phyloP scores from a whole-genome alignment of 2,329 filamentous ascomycete genomes.

The Cladorrhinum sp. region DNA sequence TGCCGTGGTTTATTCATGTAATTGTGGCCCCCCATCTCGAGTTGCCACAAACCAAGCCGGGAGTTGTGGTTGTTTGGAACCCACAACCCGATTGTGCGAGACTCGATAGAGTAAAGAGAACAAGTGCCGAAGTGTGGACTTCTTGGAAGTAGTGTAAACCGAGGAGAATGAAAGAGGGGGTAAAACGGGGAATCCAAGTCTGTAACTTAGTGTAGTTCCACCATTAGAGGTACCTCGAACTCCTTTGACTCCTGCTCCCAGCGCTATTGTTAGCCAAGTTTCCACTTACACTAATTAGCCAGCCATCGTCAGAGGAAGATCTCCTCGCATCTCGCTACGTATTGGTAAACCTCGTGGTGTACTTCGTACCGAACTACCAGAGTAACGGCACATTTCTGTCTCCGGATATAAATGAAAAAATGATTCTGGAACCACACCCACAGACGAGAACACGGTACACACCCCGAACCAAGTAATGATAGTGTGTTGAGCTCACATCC shows the following conservation, averaged over 20 bases:
- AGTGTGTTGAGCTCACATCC: background rate
- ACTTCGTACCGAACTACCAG: background rate
- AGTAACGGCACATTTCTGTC: no score
- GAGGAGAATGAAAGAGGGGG: background rate
- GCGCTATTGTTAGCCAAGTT: no score
- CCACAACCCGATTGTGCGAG: no score
- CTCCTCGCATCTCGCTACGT: no score
- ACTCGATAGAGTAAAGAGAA: background rate
- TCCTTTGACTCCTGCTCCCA: background rate
- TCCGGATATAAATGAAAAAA: background rate
- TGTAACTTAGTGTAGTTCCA: background rate
- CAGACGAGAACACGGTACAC: background rate
- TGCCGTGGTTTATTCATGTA: no score
- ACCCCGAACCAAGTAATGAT: background rate
- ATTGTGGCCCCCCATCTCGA: no score
- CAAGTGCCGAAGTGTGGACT: background rate
- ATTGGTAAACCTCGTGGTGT: background rate
- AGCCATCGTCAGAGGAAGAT: no score
- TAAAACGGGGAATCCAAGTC: background rate
- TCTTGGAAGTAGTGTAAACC: background rate
- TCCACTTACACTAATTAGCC: background rate
- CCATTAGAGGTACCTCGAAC: background rate
- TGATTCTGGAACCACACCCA: background rate
- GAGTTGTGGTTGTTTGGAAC: no score
- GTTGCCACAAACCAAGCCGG: no score